Base-by-base conservation (phyloP, 805 yeast genomes). In the Maudiozyma pseudohumilis region DNA sequence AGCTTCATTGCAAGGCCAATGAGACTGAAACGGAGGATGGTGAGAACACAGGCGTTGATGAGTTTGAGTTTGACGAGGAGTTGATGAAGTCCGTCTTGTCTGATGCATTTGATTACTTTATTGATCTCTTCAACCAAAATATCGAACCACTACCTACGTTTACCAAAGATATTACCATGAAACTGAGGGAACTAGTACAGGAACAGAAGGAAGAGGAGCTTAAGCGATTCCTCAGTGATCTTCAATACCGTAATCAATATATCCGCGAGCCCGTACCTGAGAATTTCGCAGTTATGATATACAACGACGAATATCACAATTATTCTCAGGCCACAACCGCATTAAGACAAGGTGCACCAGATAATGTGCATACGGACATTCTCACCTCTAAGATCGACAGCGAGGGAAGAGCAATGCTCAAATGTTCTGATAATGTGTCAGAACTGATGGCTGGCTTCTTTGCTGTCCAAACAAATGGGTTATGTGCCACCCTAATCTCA, bases 241-340 rank as follows among this genome's bases (percentile, higher is more conserved):
- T 44, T 5, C 29, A 34, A 3, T 48, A 46, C 29, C 39, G 31
- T 15, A 46, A 43, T 29, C 22, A 35, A 18, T 27, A 13, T 19
- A 17, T 24, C 9, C 45, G 40, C 10, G 40, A 41, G n/a, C n/a
- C 13, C 8, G 24, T 15, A 6, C 33, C 45, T 25, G 48, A 58
- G 16, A 58, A 63, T 11, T 77, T 70, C 61, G 59, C 64, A 29
- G 62, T 81, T 23, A 52, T 78, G 17, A 63, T 80, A n/a, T 83
- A 88, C 81, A 83, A 83, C 54, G 94, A 83, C 51, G 92, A 83
- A 49, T 68, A 65, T 45, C 92, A 83, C 49, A 72, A 74, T 47
- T 72, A 69, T 45, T 63, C 67, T 2, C 72, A 74, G 40, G 83
- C 83, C 2, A 64, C 62, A 13, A 54, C 58, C 10, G 74, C 75